These are phyloP conservation scores for Globisporangium emineosum DNA, from an alignment of 352 stramenopile genomes.

Conservation along the genomic window DNA sequence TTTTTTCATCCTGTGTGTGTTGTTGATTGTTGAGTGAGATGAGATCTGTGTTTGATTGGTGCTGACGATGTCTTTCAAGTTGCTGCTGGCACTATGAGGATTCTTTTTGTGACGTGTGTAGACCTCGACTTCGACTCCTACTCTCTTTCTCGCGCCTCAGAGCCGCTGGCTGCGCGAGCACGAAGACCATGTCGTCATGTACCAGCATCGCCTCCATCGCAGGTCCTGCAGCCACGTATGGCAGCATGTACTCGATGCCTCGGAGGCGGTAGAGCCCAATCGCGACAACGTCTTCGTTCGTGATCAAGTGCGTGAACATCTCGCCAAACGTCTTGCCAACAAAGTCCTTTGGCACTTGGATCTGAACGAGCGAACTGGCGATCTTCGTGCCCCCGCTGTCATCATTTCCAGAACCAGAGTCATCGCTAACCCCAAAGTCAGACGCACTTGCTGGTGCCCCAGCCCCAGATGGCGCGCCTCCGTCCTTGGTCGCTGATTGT, in stretches of 20 bases:
- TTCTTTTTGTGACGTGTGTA: background rate
- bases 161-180: constrained; percentile 46
- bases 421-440: background rate
- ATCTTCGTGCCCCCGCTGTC: constrained; percentile 7
- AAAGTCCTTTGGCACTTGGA: constrained; percentile 42
- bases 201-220: constrained; percentile 38
- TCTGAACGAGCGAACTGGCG: constrained; percentile 53
- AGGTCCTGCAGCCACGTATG: constrained; percentile 54
- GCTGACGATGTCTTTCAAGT: background rate
- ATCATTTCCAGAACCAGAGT: background rate
- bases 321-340: constrained; percentile 46
- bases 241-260: constrained; percentile 32
- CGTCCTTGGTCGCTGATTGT: constrained; percentile 12
- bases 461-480: background rate
- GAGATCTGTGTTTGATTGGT: background rate
- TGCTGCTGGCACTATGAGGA: background rate
- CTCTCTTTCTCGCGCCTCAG: constrained; percentile 18
- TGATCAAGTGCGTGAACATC: constrained; percentile 46
- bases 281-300: constrained; percentile 40
- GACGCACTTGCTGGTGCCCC: background rate
- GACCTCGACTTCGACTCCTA: constrained; percentile 15
- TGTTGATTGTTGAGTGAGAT: too few relatives aligned
- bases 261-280: constrained; percentile 53
- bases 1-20: background rate
- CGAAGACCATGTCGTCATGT: constrained; percentile 55